A percentile compares a stretch with the other conserved stretches of the same genome.
Conservation (phyloP, 257 asterid genomes). For the Anisodus tanguticus region DNA sequence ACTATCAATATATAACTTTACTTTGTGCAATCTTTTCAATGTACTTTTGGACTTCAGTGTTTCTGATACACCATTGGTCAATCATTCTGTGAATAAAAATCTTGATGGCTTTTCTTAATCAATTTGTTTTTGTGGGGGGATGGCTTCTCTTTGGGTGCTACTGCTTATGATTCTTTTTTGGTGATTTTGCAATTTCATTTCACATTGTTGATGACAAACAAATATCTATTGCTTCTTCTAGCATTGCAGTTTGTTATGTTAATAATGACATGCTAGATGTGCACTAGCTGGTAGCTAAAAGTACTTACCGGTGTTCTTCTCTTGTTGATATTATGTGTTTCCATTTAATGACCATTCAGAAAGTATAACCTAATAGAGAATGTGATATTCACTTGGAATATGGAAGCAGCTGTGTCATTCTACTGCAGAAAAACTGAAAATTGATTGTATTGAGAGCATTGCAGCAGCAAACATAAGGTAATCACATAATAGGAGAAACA, state of each 20-base stretch:
- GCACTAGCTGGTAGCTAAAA: background rate
- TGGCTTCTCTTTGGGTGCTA: background rate
- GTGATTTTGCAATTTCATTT: background rate
- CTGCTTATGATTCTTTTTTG: background rate
- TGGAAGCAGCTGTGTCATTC: background rate
- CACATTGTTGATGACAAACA: slow-evolving; percentile 6
- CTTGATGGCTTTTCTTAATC: slow-evolving; percentile 6
- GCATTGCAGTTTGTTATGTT: background rate
- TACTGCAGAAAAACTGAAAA: background rate
- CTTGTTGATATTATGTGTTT: background rate
- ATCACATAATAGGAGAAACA: background rate
- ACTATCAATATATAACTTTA: background rate
- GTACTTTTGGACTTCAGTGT: background rate
- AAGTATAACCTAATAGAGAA: background rate
- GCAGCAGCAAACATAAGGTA: background rate
- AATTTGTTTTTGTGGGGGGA: too few species aligned
- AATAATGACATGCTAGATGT: background rate
- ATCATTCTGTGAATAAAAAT: background rate
- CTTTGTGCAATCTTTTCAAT: background rate
- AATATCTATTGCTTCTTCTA: background rate
- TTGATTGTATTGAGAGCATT: background rate
- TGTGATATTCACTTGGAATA: background rate
- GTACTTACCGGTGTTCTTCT: background rate
- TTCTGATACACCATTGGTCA: background rate
- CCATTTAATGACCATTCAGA: background rate